A percentile compares a stretch with the other conserved stretches of the same genome.
Conservation (phyloP, 2,329 filamentous ascomycete genomes). For the Penicillium hesseltinei region DNA sequence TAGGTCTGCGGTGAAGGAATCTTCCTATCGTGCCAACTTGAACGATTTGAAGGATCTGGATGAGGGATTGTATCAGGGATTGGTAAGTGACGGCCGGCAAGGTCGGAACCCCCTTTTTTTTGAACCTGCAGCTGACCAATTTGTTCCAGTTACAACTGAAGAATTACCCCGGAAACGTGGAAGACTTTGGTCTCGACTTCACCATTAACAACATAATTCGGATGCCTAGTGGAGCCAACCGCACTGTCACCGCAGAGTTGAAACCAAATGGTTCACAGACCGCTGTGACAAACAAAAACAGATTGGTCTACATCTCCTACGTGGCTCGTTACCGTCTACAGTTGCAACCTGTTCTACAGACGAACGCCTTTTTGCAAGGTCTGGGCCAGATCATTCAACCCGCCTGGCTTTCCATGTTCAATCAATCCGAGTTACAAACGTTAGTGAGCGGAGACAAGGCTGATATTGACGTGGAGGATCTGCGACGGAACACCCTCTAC, state of each 20-base stretch:
- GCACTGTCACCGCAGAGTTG: constrained; percentile 71
- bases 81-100: constrained; percentile 47
- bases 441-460: constrained; percentile 85
- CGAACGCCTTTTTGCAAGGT: constrained; percentile 80
- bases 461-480: constrained; percentile 82
- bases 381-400: constrained; percentile 86
- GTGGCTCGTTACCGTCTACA: constrained; percentile 85
- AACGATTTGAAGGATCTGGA: constrained; percentile 94
- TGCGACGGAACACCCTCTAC: constrained; percentile 80
- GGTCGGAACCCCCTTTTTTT: neutral
- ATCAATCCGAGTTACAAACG: constrained; percentile 89
- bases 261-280: constrained; percentile 73
- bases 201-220: constrained; percentile 72
- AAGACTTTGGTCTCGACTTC: constrained; percentile 81
- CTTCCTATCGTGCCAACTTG: constrained; percentile 81
- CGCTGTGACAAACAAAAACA: constrained; percentile 85
- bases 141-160: constrained; percentile 61
- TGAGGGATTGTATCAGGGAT: constrained; percentile 82
- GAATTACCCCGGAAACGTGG: constrained; percentile 77
- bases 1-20: constrained; percentile 62
- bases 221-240: constrained; percentile 52
- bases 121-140: constrained; percentile 1
- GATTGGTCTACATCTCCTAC: constrained; percentile 89
- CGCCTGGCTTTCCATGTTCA: constrained; percentile 97
- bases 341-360: constrained; percentile 76